A percentile compares a stretch with the other conserved stretches of the same genome.
Conservation (phyloP, 176 grass and related monocot species). For the Avena insularis region DNA sequence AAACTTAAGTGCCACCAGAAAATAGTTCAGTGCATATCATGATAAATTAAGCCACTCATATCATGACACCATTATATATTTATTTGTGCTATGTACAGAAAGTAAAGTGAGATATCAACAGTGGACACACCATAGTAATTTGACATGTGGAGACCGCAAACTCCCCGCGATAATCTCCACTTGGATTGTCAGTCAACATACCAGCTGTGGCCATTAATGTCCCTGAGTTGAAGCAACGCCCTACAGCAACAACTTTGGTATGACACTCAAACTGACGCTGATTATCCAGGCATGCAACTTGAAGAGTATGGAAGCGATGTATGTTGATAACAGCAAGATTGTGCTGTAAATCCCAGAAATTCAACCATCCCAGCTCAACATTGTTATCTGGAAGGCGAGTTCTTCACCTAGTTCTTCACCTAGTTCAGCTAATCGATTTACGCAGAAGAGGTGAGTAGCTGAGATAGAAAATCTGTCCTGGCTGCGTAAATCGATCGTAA, state of each 20-base stretch:
- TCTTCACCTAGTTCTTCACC: conserved; percentile 18
- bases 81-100: neutral
- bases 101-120: neutral
- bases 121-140: neutral
- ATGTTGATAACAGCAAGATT: neutral
- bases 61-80: neutral
- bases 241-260: conserved; percentile 11
- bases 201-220: conserved; percentile 17
- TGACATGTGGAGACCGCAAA: neutral
- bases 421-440: no score
- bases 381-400: conserved; percentile 9
- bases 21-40: neutral
- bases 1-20: neutral
- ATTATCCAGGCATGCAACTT: neutral
- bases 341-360: neutral
- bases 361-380: neutral
- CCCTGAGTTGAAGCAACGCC: neutral
- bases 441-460: no score
- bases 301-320: neutral
- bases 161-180: neutral
- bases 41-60: neutral
- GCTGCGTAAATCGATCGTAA: no score
- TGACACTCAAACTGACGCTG: neutral
- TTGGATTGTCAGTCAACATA: neutral
- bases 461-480: no score